Evolutionary conservation across 441 rosid species (phyloP).

Genomic region (Kokia cookei): DNA sequence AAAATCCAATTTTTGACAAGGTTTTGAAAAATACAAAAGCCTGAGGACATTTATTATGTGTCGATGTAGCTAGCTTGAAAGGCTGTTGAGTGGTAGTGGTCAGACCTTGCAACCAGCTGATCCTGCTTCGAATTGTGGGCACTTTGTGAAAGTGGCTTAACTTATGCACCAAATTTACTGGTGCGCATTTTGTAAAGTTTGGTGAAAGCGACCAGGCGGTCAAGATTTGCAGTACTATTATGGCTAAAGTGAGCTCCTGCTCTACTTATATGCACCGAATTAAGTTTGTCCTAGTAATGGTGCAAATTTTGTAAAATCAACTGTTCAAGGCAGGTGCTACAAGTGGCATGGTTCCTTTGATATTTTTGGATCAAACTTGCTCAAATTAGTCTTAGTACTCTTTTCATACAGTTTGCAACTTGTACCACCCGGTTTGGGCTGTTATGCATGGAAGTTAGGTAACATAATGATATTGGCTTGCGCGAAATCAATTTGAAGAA

Average conservation of each 20-base stretch:
- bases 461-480: neutral
- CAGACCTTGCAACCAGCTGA: neutral
- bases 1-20: slow-evolving; percentile 60
- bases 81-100: slow-evolving; percentile 9
- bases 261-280: neutral
- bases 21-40: slow-evolving; percentile 20
- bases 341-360: neutral
- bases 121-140: neutral
- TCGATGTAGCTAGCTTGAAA: neutral
- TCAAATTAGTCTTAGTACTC: neutral
- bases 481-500: neutral
- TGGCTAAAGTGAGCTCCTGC: neutral
- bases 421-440: too few relatives aligned
- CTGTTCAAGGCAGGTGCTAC: neutral
- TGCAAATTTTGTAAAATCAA: slow-evolving; percentile 10
- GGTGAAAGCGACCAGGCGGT: neutral
- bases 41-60: neutral
- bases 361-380: neutral
- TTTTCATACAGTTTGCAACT: neutral
- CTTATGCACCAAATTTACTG: slow-evolving; percentile 22
- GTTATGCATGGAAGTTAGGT: neutral
- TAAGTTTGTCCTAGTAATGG: neutral
- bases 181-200: slow-evolving; percentile 23
- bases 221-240: neutral
- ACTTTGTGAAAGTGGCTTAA: neutral